Evolutionary conservation across 2,329 filamentous ascomycete species (phyloP), one percentile per base, ranked within the genome.

Genomic region (Arthroderma sp.): DNA sequence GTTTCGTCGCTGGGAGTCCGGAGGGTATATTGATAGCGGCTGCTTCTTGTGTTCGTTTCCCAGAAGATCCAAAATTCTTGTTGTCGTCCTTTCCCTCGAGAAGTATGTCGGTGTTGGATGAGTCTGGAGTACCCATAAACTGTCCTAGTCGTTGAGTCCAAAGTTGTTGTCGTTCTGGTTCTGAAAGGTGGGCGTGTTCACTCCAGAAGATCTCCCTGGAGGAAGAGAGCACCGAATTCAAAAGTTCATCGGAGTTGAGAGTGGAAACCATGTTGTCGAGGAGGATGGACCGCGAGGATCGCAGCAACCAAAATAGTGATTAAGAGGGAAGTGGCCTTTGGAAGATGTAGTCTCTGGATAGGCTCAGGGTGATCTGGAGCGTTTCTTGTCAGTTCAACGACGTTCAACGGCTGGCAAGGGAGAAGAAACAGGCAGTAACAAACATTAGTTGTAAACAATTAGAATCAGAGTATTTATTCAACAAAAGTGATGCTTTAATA

Each of bases 31-130:
- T 65, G 53, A 61, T 60, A 42, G 63, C 62, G 47, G 58, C 59
- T 49, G 65, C 61, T 59, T 64, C 62, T 60, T 66, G 60, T 56
- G 56, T 51, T 51, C 61, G 59, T 63, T 68, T 65, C 55, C 65
- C 61, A 54, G 60, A 58, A 53, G 58, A 60, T 46, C 59, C 58
- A 44, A 55, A 47, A 38, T 50, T 46, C 44, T 54, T 52, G 48
- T 46, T 52, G 41, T 37, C 41, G 11, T 43, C 37, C 51, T 50
- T 31, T 49, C 40, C 39, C 43, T 42, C 45, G 51, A 50, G 44
- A 54, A 55, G 42, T 47, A 46, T 43, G 52, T 51, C 43, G 46
- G 32, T 46, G 40, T 8, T 33, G 29, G 44, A 40, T 29, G 49
- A 49, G 29, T 49, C 51, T 30, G 57, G 50, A 38, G 50, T 48